A percentile compares a stretch with the other conserved stretches of the same genome.
phyloP scores from a whole-genome alignment of 371 early-diverging fungal species.

The Phascolomyces articulosus region DNA sequence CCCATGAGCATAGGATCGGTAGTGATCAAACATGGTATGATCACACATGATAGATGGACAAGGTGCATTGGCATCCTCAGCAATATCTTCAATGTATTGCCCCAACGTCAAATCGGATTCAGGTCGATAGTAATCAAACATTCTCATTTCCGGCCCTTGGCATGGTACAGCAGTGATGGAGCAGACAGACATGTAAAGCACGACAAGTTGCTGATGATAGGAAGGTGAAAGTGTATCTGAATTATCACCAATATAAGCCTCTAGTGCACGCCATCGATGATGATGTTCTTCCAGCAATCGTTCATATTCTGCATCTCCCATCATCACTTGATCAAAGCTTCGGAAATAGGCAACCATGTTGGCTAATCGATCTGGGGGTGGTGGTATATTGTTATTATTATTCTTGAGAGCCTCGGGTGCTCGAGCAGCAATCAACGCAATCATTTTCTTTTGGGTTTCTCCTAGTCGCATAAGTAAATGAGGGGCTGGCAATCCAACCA shows the following conservation, averaged over 20 bases:
- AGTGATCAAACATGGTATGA: constrained; percentile 78
- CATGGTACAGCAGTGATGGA: constrained; percentile 74
- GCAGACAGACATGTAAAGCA: constrained; percentile 75
- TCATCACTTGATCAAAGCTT: constrained; percentile 7
- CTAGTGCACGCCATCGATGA: constrained; percentile 52
- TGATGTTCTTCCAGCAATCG: constrained; percentile 51
- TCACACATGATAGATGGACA: constrained; percentile 81
- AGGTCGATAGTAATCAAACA: constrained; percentile 84
- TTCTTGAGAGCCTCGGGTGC: constrained; percentile 25
- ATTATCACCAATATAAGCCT: constrained; percentile 62
- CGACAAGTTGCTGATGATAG: constrained; percentile 74
- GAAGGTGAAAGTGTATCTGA: constrained; percentile 68
- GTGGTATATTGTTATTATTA: not conserved
- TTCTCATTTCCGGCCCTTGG: constrained; percentile 74
- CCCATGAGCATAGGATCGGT: constrained; percentile 87
- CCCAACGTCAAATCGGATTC: constrained; percentile 87
- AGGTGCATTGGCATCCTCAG: constrained; percentile 63
- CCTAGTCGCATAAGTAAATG: constrained; percentile 75
- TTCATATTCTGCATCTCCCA: constrained; percentile 42
- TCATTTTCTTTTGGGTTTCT: constrained; percentile 58
- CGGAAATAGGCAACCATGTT: constrained; percentile 23
- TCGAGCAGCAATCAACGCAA: constrained; percentile 21
- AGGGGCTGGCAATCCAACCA: constrained; percentile 84
- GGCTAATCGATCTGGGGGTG: constrained; percentile 41
- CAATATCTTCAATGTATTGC: constrained; percentile 85